Base-by-base conservation (phyloP, 495 filamentous ascomycete genomes). In the Talaromyces liani region DNA sequence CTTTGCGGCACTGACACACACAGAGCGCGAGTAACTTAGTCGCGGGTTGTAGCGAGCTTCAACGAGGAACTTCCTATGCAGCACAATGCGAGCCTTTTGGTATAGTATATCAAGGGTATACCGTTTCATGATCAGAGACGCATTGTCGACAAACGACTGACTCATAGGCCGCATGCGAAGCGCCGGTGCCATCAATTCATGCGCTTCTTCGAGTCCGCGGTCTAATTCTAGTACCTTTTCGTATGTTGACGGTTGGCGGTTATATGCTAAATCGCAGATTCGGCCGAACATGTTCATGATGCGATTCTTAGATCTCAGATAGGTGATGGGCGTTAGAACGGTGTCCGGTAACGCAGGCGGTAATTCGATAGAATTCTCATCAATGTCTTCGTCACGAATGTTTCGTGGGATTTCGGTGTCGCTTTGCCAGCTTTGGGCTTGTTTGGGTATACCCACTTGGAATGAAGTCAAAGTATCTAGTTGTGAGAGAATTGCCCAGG, bases 151-250 rank as follows among this genome's bases (percentile, higher is more conserved):
- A 7, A 85, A 85, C n/a, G 78, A 85, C 64, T 92, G 88, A 53
- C 88, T 85, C 24, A 94, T 80, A 0, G 88, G 81, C 31, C 85
- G 85, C 20, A 92, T 75, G 58, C 82, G 83, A 16, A 97, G 79
- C 69, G 90, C 86, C 1, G 85, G 81, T 10, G 93, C 89, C 12
- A 93, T 75, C 36, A 81, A 77, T 16, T 80, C 82, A 62, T 86
- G 85, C 3, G 87, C 79, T 61, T 90, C 86, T 36, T 90, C 85
- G 29, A 97, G 80, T 20, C 81, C 81, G 62, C 83, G 78, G 72
- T 98, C 92, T 29, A 91, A 80, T 27, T 84, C 84, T 64, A 96
- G 80, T 14, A 92, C 85, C 54, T 94, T 88, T 22, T 97, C 93
- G 71, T 97, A 97, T 2, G 84, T 79, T 1, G 74, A 71, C 7